phyloP scores from a whole-genome alignment of 441 rosid species.

The Croton setiger region DNA sequence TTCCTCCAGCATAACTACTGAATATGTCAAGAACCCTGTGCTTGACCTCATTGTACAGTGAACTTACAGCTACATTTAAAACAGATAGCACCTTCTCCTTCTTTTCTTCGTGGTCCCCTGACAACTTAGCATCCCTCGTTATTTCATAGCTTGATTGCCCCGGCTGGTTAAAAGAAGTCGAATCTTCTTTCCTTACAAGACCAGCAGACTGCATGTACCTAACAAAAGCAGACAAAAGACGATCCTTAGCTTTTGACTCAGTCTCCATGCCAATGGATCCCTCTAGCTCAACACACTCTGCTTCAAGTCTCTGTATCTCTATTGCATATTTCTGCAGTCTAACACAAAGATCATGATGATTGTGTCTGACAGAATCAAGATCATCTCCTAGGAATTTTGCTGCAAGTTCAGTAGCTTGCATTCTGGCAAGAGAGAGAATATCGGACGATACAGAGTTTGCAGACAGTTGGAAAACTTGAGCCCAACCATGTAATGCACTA shows the following conservation, averaged over 20 bases:
- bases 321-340: conserved; percentile 63
- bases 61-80: conserved; percentile 55
- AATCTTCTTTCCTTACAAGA: conserved; percentile 49
- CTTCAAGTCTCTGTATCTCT: conserved; percentile 69
- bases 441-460: conserved; percentile 76
- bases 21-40: conserved; percentile 47
- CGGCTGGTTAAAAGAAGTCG: conserved; percentile 32
- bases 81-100: conserved; percentile 60
- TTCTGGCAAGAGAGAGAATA: conserved; percentile 65
- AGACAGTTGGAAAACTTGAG: conserved; percentile 77
- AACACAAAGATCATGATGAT: conserved; percentile 64
- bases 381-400: conserved; percentile 51
- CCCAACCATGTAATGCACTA: conserved; percentile 85
- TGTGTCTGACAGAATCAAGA: conserved; percentile 50
- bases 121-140: conserved; percentile 37
- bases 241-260: conserved; percentile 81
- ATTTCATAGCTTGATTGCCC: conserved; percentile 39
- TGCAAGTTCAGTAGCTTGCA: conserved; percentile 81
- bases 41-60: conserved; percentile 65
- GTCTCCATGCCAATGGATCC: conserved; percentile 64
- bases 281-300: conserved; percentile 63
- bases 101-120: conserved; percentile 51
- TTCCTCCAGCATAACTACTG: conserved; percentile 40
- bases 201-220: conserved; percentile 74
- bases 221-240: conserved; percentile 67